Evolutionary conservation across 208 protist genomes (phyloP).

Genomic region (Acanthamoeba sp.): DNA sequence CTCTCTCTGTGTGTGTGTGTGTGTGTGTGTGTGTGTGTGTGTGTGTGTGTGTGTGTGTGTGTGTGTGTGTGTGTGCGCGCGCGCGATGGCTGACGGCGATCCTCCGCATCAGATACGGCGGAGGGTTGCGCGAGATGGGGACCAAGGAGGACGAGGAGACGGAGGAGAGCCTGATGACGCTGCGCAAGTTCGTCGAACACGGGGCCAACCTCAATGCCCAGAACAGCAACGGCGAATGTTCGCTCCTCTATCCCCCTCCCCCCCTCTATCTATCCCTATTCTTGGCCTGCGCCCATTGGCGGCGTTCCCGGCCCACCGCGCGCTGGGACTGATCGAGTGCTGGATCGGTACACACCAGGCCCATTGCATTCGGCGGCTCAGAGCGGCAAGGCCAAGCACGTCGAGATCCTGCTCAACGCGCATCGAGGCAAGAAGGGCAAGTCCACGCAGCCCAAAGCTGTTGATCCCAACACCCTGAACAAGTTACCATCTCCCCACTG

Average conservation of each 20-base stretch:
- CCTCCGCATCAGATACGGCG: not conserved
- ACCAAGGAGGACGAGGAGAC: constrained; percentile 45
- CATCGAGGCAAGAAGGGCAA: constrained; percentile 49
- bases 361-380: constrained; percentile 20
- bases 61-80: not conserved
- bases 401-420: constrained; percentile 42
- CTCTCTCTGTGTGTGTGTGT: too few species aligned
- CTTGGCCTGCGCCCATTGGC: too few species aligned
- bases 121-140: constrained; percentile 20
- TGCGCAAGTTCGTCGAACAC: constrained; percentile 47
- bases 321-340: too few species aligned
- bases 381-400: constrained; percentile 42
- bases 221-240: constrained; percentile 56
- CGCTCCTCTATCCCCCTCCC: not conserved
- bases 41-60: not conserved
- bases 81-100: not conserved
- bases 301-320: too few species aligned
- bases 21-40: not conserved
- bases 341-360: not conserved
- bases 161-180: constrained; percentile 6
- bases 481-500: not conserved
- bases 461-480: constrained; percentile 26
- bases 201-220: constrained; percentile 33
- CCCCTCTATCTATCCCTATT: not conserved
- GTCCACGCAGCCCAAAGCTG: constrained; percentile 6